These are phyloP conservation scores for Solanum hybrid DNA, from an alignment of 305 asterid species.

Conservation along the genomic window DNA sequence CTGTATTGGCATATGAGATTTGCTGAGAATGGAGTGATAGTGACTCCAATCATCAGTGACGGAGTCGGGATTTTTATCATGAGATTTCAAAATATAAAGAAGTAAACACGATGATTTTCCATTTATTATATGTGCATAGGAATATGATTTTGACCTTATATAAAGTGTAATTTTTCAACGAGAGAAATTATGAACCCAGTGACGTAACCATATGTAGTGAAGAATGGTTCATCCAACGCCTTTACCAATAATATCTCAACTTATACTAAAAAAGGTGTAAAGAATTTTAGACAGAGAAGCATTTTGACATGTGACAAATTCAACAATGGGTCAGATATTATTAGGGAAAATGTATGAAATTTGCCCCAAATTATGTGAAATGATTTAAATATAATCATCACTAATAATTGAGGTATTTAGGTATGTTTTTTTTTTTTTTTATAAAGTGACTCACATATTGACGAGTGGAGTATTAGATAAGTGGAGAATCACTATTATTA, in stretches of 20 bases:
- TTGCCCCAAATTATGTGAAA: not conserved
- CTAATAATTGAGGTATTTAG: not conserved
- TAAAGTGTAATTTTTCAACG: not conserved
- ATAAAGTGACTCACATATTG: not conserved
- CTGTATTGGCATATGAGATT: constrained; percentile 19
- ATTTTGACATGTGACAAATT: not conserved
- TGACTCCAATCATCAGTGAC: not conserved
- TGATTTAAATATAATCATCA: not conserved
- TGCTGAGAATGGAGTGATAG: constrained; percentile 17
- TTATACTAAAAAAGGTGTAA: not conserved
- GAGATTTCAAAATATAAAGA: not conserved
- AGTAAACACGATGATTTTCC: accelerated
- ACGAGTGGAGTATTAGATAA: not conserved
- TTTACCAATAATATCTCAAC: not conserved
- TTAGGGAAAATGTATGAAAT: not conserved
- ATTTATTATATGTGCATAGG: not conserved
- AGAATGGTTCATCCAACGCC: not conserved
- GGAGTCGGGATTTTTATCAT: not conserved
- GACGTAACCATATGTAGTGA: not conserved
- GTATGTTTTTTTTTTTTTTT: too few relatives aligned
- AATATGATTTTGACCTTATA: not conserved
- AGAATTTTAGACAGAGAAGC: not conserved
- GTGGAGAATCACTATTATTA: not conserved
- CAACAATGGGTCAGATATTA: not conserved
- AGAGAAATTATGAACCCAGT: too few relatives aligned